phyloP scores from a whole-genome alignment of 805 yeast genomes.

The Candida nitratophila region DNA sequence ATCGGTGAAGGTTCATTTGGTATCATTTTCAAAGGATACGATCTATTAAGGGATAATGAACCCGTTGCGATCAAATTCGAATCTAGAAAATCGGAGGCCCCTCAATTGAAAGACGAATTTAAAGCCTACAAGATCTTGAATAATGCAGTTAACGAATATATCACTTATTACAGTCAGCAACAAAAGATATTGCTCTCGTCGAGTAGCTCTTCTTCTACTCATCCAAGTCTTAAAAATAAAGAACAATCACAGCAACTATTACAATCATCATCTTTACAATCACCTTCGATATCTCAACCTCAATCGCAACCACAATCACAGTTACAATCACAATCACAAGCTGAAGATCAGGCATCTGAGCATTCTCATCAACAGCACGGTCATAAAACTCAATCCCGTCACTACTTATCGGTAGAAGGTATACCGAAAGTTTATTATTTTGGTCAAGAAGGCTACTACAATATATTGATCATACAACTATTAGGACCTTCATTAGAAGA shows the following conservation, averaged over 20 bases:
- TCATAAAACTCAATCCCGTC: constrained; percentile 4
- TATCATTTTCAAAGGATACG: constrained; percentile 75
- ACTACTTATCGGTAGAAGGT: constrained; percentile 37
- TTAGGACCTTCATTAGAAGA: constrained; percentile 83
- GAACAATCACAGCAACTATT: not conserved
- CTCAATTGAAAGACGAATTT: constrained; percentile 76
- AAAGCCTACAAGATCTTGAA: constrained; percentile 68
- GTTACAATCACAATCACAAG: not conserved
- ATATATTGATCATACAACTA: constrained; percentile 67
- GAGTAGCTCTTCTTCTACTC: constrained; percentile 1
- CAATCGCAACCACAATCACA: not conserved
- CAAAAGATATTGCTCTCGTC: not conserved
- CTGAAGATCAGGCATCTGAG: not conserved
- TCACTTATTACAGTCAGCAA: constrained; percentile 1
- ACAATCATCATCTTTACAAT: not conserved
- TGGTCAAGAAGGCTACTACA: constrained; percentile 81
- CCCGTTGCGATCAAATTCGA: constrained; percentile 79
- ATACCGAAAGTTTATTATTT: constrained; percentile 81
- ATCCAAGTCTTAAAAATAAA: not conserved
- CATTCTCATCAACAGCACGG: not conserved
- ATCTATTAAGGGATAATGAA: constrained; percentile 50
- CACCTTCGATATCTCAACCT: not conserved
- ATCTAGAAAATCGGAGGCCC: constrained; percentile 75
- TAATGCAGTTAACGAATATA: constrained; percentile 35
- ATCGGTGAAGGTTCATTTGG: constrained; percentile 89